A percentile compares a stretch with the other conserved stretches of the same genome.
These are phyloP conservation scores for Tephrocybe rancida DNA, from an alignment of 768 basidiomycete species.

Conservation along the genomic window DNA sequence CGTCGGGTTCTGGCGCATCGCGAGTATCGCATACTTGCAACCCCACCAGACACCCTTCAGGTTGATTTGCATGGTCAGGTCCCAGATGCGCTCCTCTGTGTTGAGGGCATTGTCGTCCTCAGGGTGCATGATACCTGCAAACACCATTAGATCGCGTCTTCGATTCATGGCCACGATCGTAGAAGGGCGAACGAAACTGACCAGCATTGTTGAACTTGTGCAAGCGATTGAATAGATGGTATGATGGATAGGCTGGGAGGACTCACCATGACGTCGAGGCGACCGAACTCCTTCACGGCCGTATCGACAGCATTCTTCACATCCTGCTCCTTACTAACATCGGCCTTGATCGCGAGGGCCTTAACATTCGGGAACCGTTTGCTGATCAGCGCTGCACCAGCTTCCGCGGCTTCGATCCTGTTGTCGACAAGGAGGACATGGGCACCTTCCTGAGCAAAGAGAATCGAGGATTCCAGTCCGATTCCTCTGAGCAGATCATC, in stretches of 20 bases:
- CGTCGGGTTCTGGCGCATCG: constrained; percentile 91
- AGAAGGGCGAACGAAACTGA: constrained; percentile 21
- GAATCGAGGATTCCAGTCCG: constrained; percentile 91
- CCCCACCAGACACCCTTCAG: constrained; percentile 99
- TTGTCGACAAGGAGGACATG: constrained; percentile 88
- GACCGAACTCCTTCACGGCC: constrained; percentile 85
- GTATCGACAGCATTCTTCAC: constrained; percentile 80
- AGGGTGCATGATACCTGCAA: constrained; percentile 94
- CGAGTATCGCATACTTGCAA: constrained; percentile 95
- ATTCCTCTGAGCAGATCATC: constrained; percentile 69
- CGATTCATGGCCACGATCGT: not conserved
- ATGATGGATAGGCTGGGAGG: not conserved
- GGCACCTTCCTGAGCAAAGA: constrained; percentile 96
- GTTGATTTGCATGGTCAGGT: constrained; percentile 90
- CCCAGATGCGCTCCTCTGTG: constrained; percentile 97
- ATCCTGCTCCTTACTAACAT: constrained; percentile 89
- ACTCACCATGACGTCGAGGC: constrained; percentile 91
- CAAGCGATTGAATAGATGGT: not conserved
- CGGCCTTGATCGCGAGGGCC: constrained; percentile 71
- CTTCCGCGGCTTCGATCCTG: constrained; percentile 74
- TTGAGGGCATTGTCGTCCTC: constrained; percentile 93
- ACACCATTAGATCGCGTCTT: not conserved
- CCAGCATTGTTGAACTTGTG: constrained; percentile 96
- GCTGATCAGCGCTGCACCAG: constrained; percentile 61
- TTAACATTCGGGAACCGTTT: constrained; percentile 70